phyloP scores from a whole-genome alignment of 2,329 filamentous ascomycete species.

The Phaeosphaeriaceae sp. region DNA sequence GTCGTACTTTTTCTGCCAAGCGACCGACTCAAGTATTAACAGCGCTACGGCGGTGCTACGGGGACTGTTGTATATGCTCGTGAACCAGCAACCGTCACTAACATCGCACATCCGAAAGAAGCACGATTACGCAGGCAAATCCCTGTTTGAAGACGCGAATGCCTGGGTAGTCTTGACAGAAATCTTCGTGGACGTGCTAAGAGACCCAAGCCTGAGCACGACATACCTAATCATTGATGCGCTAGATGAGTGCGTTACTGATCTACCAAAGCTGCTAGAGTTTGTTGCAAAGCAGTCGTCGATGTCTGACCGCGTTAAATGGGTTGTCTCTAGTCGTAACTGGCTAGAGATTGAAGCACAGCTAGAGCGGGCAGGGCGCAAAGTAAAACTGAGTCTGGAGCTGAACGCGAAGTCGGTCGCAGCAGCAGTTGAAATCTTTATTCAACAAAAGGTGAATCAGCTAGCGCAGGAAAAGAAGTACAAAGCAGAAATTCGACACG shows the following conservation, averaged over 20 bases:
- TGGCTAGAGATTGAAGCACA: constrained; percentile 1
- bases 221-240: constrained; percentile 15
- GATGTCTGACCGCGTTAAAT: constrained; percentile 13
- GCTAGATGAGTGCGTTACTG: constrained; percentile 13
- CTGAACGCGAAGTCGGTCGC: constrained; percentile 44
- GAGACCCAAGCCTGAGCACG: constrained; percentile 31
- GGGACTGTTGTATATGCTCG: constrained; percentile 52
- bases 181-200: constrained; percentile 51
- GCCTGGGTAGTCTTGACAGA: constrained; percentile 11
- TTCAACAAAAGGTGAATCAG: constrained; percentile 40
- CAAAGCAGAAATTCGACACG: constrained; percentile 9
- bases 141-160: constrained; percentile 41
- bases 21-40: constrained; percentile 53
- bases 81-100: constrained; percentile 43
- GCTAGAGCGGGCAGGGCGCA: constrained; percentile 24
- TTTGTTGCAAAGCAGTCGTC: constrained; percentile 6
- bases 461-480: constrained; percentile 33
- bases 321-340: constrained; percentile 24
- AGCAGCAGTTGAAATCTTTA: constrained; percentile 48
- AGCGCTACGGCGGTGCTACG: constrained; percentile 50
- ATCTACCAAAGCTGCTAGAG: constrained; percentile 6
- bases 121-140: constrained; percentile 28
- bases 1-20: constrained; percentile 53
- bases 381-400: constrained; percentile 37
- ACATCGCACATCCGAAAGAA: constrained; percentile 17